A percentile compares a stretch with the other conserved stretches of the same genome.
These are phyloP conservation scores for Adansonia rubrostipa DNA, from an alignment of 441 rosid species.

Conservation along the genomic window DNA sequence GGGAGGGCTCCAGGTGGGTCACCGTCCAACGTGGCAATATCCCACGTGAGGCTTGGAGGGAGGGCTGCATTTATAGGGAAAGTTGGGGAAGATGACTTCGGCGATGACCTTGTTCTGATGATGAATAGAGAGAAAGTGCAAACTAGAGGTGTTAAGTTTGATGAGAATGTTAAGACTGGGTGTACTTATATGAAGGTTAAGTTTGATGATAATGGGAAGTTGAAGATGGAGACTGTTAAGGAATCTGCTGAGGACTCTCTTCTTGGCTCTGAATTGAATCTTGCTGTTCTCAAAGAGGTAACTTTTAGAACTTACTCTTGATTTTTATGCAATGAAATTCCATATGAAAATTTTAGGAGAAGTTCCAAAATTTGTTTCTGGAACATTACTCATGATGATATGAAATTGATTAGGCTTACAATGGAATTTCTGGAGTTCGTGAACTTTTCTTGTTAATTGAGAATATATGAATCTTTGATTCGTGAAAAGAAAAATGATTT, in stretches of 20 bases:
- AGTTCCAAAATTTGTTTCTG: background rate
- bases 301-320: background rate
- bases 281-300: slow-evolving; percentile 91
- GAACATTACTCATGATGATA: background rate
- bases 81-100: slow-evolving; percentile 60
- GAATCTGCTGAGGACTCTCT: slow-evolving; percentile 81
- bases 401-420: background rate
- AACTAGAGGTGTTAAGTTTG: slow-evolving; percentile 75
- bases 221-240: slow-evolving; percentile 69
- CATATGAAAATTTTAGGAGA: background rate
- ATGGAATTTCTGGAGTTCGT: background rate
- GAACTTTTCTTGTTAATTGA: background rate
- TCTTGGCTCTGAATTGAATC: slow-evolving; percentile 64
- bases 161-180: slow-evolving; percentile 58
- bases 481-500: no score
- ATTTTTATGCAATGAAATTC: background rate
- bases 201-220: slow-evolving; percentile 66
- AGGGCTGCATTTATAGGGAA: slow-evolving; percentile 78
- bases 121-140: slow-evolving; percentile 89
- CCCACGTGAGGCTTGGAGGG: slow-evolving; percentile 68
- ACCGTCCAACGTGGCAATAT: slow-evolving; percentile 66
- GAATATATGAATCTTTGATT: background rate
- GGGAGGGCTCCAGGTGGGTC: slow-evolving; percentile 68
- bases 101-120: slow-evolving; percentile 70
- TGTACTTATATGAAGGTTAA: slow-evolving; percentile 64